A percentile compares a stretch with the other conserved stretches of the same genome.
Conservation (phyloP, 208 protist species). For the Strigomonas culicis region DNA sequence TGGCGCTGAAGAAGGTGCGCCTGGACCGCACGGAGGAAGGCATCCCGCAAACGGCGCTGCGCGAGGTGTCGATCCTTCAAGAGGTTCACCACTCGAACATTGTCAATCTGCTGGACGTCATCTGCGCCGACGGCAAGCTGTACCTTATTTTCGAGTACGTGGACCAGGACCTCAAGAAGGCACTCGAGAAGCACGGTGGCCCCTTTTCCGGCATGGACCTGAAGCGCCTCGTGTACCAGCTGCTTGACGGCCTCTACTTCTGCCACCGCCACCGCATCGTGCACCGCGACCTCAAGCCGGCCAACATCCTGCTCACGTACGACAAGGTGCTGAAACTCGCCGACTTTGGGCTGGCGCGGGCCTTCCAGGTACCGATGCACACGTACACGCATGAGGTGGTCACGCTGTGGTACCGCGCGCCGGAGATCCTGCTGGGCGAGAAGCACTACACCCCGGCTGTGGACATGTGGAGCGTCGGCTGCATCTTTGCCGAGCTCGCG, state of each 20-base stretch:
- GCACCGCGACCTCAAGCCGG: conserved; percentile 95
- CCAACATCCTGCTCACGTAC: conserved; percentile 93
- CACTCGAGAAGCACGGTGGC: conserved; percentile 85
- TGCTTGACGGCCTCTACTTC: conserved; percentile 90
- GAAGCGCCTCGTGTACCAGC: conserved; percentile 88
- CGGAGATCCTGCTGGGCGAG: conserved; percentile 99
- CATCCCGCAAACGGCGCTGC: conserved; percentile 96
- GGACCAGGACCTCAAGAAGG: conserved; percentile 97
- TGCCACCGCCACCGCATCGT: conserved; percentile 93
- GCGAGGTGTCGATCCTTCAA: conserved; percentile 98
- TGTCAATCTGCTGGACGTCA: conserved; percentile 91
- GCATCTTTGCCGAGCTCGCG: conserved; percentile 99
- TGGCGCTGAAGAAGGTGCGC: conserved; percentile 98
- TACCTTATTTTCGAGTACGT: conserved; percentile 92
- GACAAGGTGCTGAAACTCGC: conserved; percentile 89
- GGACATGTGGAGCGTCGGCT: conserved; percentile 99
- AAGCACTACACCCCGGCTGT: conserved; percentile 99
- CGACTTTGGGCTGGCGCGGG: conserved; percentile 97
- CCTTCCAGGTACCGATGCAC: conserved; percentile 98
- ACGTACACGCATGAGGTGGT: conserved; percentile 99
- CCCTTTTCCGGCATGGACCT: conserved; percentile 69
- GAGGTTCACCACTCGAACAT: conserved; percentile 97
- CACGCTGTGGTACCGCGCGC: conserved; percentile 99
- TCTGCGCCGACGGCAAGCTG: conserved; percentile 85
- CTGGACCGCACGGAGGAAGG: conserved; percentile 97